These are phyloP conservation scores for Agrocybe pediades DNA, from an alignment of 768 basidiomycete species.

Conservation along the genomic window DNA sequence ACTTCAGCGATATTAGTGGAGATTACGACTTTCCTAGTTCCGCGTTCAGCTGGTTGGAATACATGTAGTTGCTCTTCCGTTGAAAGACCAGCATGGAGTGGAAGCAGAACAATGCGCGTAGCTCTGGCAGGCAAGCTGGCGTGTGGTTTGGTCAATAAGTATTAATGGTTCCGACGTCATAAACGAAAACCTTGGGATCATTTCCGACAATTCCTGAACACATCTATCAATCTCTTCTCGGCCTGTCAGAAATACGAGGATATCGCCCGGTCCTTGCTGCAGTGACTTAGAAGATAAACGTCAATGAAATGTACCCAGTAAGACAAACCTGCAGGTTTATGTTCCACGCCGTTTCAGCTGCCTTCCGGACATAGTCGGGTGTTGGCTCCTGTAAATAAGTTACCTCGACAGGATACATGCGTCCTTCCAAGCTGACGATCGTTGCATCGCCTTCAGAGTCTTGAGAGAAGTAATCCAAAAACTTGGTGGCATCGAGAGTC, in stretches of 20 bases:
- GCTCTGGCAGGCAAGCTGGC: constrained; percentile 55
- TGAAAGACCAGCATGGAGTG: constrained; percentile 88
- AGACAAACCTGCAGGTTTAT: constrained; percentile 71
- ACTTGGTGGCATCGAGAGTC: constrained; percentile 89
- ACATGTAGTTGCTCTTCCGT: constrained; percentile 87
- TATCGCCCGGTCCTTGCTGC: constrained; percentile 84
- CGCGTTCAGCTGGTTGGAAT: constrained; percentile 76
- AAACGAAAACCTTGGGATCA: constrained; percentile 58
- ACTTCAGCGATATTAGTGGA: constrained; percentile 97
- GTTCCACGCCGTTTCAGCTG: constrained; percentile 83
- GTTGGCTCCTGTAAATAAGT: constrained; percentile 81
- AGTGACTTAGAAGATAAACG: constrained; percentile 8
- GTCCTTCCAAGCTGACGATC: constrained; percentile 89
- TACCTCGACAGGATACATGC: constrained; percentile 94
- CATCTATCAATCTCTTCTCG: constrained; percentile 95
- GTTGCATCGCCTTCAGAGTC: constrained; percentile 68
- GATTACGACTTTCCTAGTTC: constrained; percentile 86
- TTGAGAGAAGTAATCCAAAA: constrained; percentile 86
- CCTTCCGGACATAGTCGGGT: constrained; percentile 79
- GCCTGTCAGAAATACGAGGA: constrained; percentile 93
- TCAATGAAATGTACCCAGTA: background rate
- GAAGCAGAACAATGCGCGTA: constrained; percentile 62
- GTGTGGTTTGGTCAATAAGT: background rate
- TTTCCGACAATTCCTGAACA: constrained; percentile 77
- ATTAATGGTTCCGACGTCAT: no score